Conservation (phyloP, 768 basidiomycete genomes). For the Mycena rosella region DNA sequence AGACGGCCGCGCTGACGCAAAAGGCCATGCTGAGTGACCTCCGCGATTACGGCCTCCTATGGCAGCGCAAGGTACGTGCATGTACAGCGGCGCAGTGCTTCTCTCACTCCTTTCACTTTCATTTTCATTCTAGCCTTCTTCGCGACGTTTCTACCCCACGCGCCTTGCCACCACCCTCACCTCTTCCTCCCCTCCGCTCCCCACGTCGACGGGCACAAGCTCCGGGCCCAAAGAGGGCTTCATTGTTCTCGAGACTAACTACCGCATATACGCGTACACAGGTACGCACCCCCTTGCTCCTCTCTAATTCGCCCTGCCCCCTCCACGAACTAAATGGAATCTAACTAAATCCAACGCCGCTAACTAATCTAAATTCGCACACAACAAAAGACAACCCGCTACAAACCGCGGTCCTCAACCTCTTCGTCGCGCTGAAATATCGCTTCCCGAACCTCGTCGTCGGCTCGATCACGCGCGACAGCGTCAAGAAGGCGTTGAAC, state of each 20-base stretch:
- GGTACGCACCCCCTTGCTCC: slow-evolving; percentile 60
- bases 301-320: slow-evolving; percentile 41
- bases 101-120: slow-evolving; percentile 33
- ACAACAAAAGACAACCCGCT: slow-evolving; percentile 98
- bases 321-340: slow-evolving; percentile 37
- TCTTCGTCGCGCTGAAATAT: slow-evolving; percentile 93
- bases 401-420: slow-evolving; percentile 94
- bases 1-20: slow-evolving; percentile 60
- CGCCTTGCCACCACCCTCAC: slow-evolving; percentile 95
- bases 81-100: slow-evolving; percentile 39
- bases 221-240: slow-evolving; percentile 84
- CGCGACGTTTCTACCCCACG: slow-evolving; percentile 92
- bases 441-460: slow-evolving; percentile 98
- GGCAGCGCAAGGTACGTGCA: slow-evolving; percentile 77
- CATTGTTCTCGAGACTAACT: slow-evolving; percentile 98
- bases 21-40: slow-evolving; percentile 92
- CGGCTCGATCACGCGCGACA: slow-evolving; percentile 94
- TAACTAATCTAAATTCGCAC: too few species aligned
- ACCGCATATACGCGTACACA: slow-evolving; percentile 98
- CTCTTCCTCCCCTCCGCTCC: slow-evolving; percentile 87
- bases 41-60: slow-evolving; percentile 94
- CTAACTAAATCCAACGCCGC: too few species aligned
- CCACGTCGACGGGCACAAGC: slow-evolving; percentile 68
- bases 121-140: slow-evolving; percentile 63
- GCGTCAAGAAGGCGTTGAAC: slow-evolving; percentile 91